Percentiles rank a stretch among this genome's conserved stretches.
Conservation (phyloP, 1,139 yeast genomes). For the Geotrichum fermentans region DNA sequence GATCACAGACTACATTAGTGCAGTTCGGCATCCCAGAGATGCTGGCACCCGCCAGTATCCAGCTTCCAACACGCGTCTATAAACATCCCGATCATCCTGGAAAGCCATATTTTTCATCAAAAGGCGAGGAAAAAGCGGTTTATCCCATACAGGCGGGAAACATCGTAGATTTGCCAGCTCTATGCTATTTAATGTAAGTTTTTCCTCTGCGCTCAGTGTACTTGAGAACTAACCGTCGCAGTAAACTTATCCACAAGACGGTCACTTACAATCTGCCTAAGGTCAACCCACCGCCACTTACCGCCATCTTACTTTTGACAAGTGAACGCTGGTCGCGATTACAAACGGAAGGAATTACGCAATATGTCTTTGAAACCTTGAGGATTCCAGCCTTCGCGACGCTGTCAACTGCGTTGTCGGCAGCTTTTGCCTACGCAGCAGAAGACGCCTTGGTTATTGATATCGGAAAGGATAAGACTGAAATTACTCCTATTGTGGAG, state of each 20-base stretch:
- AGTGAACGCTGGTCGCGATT: slow-evolving; percentile 64
- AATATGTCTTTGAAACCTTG: slow-evolving; percentile 68
- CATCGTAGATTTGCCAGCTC: slow-evolving; percentile 64
- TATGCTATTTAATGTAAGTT: slow-evolving; percentile 57
- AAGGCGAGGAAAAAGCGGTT: slow-evolving; percentile 45
- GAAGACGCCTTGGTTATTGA: slow-evolving; percentile 67
- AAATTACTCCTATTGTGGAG: slow-evolving; percentile 72
- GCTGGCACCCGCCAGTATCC: slow-evolving; percentile 68
- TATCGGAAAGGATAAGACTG: slow-evolving; percentile 70
- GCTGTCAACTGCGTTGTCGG: slow-evolving; percentile 63
- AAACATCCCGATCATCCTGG: slow-evolving; percentile 42
- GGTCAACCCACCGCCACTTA: slow-evolving; percentile 24
- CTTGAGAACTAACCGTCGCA: slow-evolving; percentile 16
- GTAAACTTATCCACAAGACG: slow-evolving; percentile 46
- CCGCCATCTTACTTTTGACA: slow-evolving; percentile 59
- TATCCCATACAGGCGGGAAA: slow-evolving; percentile 61
- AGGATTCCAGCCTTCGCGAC: slow-evolving; percentile 71
- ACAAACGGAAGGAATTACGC: slow-evolving; percentile 64
- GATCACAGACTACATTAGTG: slow-evolving; percentile 69
- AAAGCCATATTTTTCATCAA: slow-evolving; percentile 40
- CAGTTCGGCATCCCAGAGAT: slow-evolving; percentile 80
- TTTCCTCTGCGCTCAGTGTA: no score
- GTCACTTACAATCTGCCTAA: slow-evolving; percentile 24
- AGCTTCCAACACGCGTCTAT: slow-evolving; percentile 73
- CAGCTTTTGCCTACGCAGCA: slow-evolving; percentile 68